Evolutionary conservation across 257 asterid genomes (phyloP).

Genomic region (Ajuga chamaepitys): DNA sequence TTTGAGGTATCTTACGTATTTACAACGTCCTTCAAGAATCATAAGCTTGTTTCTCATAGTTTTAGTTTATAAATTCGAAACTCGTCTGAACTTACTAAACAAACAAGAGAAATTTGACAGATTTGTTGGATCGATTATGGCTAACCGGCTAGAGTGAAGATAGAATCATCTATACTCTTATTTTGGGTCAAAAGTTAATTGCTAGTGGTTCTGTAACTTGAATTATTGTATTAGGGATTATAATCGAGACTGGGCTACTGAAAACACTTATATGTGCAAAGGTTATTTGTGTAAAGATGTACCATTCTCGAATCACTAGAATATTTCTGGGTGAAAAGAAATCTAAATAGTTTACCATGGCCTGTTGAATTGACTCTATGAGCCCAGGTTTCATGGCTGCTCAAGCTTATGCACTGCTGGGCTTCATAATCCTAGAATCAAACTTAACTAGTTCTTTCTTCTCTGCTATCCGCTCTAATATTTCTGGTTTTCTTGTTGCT

Average conservation of each 20-base stretch:
- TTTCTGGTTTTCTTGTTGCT: not conserved
- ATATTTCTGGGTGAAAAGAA: not conserved
- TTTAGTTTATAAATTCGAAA: not conserved
- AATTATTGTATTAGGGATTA: not conserved
- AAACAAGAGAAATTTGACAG: not conserved
- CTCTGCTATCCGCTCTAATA: not conserved
- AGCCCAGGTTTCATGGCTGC: not conserved
- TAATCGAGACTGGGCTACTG: not conserved
- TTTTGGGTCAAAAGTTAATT: no score
- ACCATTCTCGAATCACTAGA: not conserved
- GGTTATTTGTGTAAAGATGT: not conserved
- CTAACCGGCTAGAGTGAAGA: no score
- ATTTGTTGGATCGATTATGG: not conserved
- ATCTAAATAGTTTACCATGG: not conserved
- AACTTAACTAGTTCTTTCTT: not conserved
- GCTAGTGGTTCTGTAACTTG: not conserved
- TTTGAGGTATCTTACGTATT: not conserved
- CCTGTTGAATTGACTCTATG: not conserved
- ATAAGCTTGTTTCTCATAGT: not conserved
- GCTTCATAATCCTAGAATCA: not conserved
- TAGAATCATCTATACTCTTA: no score
- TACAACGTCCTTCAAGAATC: not conserved
- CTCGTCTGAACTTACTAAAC: not conserved
- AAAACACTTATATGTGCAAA: not conserved
- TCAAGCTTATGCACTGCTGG: not conserved